Evolutionary conservation across 768 basidiomycete genomes (phyloP), one percentile per base, ranked within the genome.

Genomic region (Candolleomyces eurysporus): DNA sequence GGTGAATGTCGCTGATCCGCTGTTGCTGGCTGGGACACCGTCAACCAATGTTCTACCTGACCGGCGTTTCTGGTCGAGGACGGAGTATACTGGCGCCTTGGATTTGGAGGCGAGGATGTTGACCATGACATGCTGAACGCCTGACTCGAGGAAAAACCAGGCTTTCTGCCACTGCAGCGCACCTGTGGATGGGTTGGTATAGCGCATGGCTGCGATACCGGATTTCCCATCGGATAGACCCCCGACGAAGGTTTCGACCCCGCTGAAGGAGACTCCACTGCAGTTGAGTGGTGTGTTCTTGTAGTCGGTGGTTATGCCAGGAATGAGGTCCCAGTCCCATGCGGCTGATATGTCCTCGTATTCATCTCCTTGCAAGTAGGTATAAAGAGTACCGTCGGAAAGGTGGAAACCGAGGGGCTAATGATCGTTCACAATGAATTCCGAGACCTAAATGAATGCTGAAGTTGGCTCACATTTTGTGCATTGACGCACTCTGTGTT

Each of bases 301-400:
- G 66, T 89, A 88, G 67, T 90, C 85, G 42, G 81, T 78, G 2
- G 90, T 91, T 39, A 77, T 90, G 0, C 90, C 89, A 7, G 90
- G 89, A 49, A 91, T 84, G 7, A 89, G 78, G 64, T 89, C 85
- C 90, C 90, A 91, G 70, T 91, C 87, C 89, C 88, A 89, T 2
- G 84, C 78, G 3, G 84, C 89, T 4, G 84, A 73, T 39, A 90
- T 90, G 65, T 90, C 88, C 67, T 88, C 86, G 68, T 90, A 91
- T 69, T 91, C 89, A 65, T 83, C 75, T 14, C 89, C 90, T 53
- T 73, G 72, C 22, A 87, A 66, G 70, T 90, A 89, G 0, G 85
- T 90, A 69, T 86, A 84, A 10, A 85, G 69, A 0, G 80, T 79
- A 3, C 89, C 89, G 58, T 89, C 86, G 4, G 87, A 79, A 8